phyloP scores from a whole-genome alignment of 768 basidiomycete genomes.

The Mycena belliarum region DNA sequence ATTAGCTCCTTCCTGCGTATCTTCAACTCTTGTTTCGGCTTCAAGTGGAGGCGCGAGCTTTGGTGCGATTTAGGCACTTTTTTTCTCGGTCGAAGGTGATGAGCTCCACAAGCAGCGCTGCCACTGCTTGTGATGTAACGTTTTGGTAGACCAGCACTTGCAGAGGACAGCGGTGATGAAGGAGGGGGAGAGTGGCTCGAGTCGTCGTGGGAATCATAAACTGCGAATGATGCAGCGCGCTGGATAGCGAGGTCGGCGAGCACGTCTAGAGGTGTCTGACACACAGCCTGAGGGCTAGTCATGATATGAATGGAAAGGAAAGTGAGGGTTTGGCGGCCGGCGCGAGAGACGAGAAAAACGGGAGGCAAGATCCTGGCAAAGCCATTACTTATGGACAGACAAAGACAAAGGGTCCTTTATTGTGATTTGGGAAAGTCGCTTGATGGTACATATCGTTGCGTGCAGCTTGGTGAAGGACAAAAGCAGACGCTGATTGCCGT shows the following conservation, averaged over 20 bases:
- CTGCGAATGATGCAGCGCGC: background rate
- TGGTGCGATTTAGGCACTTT: conserved; percentile 14
- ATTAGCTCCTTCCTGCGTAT: conserved; percentile 19
- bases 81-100: conserved; percentile 14
- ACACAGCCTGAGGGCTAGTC: background rate
- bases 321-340: conserved; percentile 14
- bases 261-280: conserved; percentile 4
- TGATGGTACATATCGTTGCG: background rate
- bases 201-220: conserved; percentile 11
- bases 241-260: conserved; percentile 15
- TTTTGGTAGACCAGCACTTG: background rate
- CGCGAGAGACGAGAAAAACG: conserved; percentile 6
- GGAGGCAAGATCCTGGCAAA: background rate
- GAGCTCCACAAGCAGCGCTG: background rate
- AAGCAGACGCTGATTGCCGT: background rate
- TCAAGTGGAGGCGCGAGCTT: conserved; percentile 11
- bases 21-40: conserved; percentile 19
- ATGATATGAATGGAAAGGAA: conserved; percentile 1
- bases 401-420: conserved; percentile 12
- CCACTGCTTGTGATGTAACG: background rate
- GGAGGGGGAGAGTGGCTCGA: background rate
- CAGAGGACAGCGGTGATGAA: background rate
- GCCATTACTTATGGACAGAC: conserved; percentile 13
- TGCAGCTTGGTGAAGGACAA: background rate
- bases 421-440: background rate